Evolutionary conservation across 1,139 yeast species (phyloP).

Genomic region (Protomyces gravidus): DNA sequence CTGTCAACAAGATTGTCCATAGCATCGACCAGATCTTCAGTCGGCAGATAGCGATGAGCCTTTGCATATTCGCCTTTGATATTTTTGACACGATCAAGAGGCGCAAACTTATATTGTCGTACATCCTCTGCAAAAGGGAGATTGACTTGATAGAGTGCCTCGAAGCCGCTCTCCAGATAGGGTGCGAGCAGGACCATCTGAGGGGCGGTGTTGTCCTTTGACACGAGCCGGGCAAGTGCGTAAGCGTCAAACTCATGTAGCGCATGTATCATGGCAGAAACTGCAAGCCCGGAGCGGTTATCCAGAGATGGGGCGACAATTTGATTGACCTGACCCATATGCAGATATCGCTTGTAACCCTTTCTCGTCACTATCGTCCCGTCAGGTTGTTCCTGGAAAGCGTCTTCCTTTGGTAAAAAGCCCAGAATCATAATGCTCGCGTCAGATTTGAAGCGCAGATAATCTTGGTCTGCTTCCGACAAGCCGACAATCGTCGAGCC

Average conservation of each 20-base stretch:
- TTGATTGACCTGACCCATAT: slow-evolving; percentile 56
- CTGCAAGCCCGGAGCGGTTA: slow-evolving; percentile 45
- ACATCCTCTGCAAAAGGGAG: slow-evolving; percentile 81
- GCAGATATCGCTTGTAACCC: slow-evolving; percentile 46
- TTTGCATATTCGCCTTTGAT: slow-evolving; percentile 41
- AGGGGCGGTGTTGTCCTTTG: slow-evolving; percentile 48
- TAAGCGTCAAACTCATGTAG: slow-evolving; percentile 49
- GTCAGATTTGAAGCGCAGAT: slow-evolving; percentile 45
- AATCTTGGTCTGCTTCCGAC: slow-evolving; percentile 47
- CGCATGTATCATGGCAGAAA: slow-evolving; percentile 55
- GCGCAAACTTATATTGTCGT: slow-evolving; percentile 58
- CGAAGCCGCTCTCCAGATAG: slow-evolving; percentile 39
- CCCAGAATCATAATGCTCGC: slow-evolving; percentile 64
- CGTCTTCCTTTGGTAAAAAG: slow-evolving; percentile 46
- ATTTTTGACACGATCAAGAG: slow-evolving; percentile 44
- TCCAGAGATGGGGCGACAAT: slow-evolving; percentile 50
- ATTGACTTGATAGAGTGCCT: slow-evolving; percentile 40
- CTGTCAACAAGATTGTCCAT: slow-evolving; percentile 46
- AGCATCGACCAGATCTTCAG: slow-evolving; percentile 40
- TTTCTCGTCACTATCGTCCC: neutral
- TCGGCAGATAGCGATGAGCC: slow-evolving; percentile 39
- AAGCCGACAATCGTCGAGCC: slow-evolving; percentile 60
- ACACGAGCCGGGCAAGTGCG: slow-evolving; percentile 62
- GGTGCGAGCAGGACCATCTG: slow-evolving; percentile 60
- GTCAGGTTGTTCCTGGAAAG: neutral